Percentiles rank a stretch among this genome's conserved stretches.
Conservation (phyloP, 768 basidiomycete species). For the Rhodotorula paludigena region DNA sequence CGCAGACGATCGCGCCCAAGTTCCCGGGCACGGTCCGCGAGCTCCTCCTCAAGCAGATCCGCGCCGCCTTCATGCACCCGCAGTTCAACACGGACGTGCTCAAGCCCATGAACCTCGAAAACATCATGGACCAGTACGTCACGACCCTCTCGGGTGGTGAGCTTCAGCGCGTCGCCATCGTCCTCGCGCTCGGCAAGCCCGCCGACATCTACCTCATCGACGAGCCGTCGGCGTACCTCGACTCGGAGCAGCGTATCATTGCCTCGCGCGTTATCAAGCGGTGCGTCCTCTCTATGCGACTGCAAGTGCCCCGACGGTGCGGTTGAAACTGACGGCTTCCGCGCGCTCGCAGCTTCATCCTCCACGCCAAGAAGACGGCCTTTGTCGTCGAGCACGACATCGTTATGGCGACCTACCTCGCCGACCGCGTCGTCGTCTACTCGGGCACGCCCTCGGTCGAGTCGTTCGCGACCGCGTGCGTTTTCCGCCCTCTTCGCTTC, state of each 20-base stretch:
- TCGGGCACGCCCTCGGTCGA: constrained; percentile 66
- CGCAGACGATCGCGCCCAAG: constrained; percentile 95
- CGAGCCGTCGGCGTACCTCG: constrained; percentile 86
- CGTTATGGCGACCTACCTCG: constrained; percentile 99
- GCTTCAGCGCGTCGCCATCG: constrained; percentile 93
- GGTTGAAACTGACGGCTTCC: too few relatives aligned
- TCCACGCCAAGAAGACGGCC: constrained; percentile 94
- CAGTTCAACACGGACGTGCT: constrained; percentile 98
- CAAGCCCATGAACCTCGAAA: constrained; percentile 93
- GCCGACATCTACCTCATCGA: constrained; percentile 86
- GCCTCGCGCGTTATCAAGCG: constrained; percentile 97
- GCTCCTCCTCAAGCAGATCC: constrained; percentile 90
- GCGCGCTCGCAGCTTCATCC: constrained; percentile 66
- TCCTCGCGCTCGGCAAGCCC: constrained; percentile 72
- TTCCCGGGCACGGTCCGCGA: constrained; percentile 96
- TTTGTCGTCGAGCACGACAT: constrained; percentile 99
- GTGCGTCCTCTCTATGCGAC: constrained; percentile 47
- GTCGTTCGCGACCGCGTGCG: constrained; percentile 86
- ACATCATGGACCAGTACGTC: constrained; percentile 94
- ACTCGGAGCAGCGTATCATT: constrained; percentile 98
- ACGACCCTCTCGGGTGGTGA: constrained; percentile 98
- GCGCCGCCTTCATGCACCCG: constrained; percentile 94
- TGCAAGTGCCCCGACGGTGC: too few relatives aligned
- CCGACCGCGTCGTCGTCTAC: constrained; percentile 90
- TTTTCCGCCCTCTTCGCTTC: constrained; percentile 30